These are phyloP conservation scores for Pyrrhoderma noxium DNA, from an alignment of 1,284 basidiomycete genomes.

Conservation along the genomic window DNA sequence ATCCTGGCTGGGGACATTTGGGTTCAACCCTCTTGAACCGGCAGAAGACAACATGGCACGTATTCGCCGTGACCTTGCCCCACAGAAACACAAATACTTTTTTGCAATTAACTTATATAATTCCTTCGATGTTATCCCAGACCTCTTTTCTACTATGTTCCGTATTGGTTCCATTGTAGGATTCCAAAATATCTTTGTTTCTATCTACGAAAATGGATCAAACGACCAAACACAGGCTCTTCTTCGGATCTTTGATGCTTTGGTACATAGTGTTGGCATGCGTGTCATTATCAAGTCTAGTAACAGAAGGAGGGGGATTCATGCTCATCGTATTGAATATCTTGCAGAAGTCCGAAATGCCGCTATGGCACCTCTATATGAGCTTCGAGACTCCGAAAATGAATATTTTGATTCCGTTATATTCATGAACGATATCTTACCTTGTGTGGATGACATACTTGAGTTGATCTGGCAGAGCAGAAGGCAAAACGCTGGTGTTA, in stretches of 20 bases:
- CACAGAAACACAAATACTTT: conserved; percentile 87
- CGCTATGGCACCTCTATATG: conserved; percentile 88
- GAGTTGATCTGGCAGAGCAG: conserved; percentile 94
- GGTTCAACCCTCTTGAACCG: conserved; percentile 37
- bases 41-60: conserved; percentile 37
- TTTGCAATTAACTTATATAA: conserved; percentile 98
- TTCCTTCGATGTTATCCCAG: conserved; percentile 96
- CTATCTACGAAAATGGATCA: conserved; percentile 97
- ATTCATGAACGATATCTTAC: conserved; percentile 98
- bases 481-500: conserved; percentile 89
- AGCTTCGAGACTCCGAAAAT: conserved; percentile 81
- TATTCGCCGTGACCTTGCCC: conserved; percentile 36
- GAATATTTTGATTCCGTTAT: conserved; percentile 92
- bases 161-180: conserved; percentile 82
- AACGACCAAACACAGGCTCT: conserved; percentile 94
- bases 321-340: conserved; percentile 98
- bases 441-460: conserved; percentile 90
- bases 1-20: conserved; percentile 44
- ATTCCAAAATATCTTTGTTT: conserved; percentile 93
- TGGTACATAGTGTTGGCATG: conserved; percentile 82
- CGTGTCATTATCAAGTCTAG: conserved; percentile 87
- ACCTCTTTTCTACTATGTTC: conserved; percentile 94
- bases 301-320: conserved; percentile 86
- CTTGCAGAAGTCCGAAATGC: conserved; percentile 94
- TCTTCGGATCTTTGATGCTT: conserved; percentile 84